These are phyloP conservation scores for Elongisporangium prolatum DNA, from an alignment of 352 stramenopile species.

Conservation along the genomic window DNA sequence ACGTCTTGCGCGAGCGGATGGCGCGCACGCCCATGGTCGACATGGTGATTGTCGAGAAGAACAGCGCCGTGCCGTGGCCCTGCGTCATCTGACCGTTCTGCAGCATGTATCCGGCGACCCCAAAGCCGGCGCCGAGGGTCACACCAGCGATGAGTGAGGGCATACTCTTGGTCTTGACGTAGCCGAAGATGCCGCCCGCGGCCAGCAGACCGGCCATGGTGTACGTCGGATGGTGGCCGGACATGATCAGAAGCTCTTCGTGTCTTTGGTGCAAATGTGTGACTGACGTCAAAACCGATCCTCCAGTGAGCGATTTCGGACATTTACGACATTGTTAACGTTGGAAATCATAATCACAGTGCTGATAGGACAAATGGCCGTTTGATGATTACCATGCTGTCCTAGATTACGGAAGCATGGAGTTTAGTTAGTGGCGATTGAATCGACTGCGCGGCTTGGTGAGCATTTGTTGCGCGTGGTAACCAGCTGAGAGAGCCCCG, in stretches of 20 bases:
- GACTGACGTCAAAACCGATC: neutral
- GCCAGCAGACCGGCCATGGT: slow-evolving; percentile 72
- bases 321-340: slow-evolving; percentile 1
- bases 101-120: slow-evolving; percentile 72
- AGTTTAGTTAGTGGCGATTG: slow-evolving; percentile 20
- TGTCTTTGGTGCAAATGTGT: neutral
- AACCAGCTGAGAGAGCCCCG: slow-evolving; percentile 54
- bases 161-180: slow-evolving; percentile 75
- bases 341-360: neutral
- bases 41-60: slow-evolving; percentile 84
- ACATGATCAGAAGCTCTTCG: slow-evolving; percentile 1
- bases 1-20: slow-evolving; percentile 60
- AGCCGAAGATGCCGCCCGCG: slow-evolving; percentile 71
- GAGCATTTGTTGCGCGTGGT: slow-evolving; percentile 64
- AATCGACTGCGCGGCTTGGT: slow-evolving; percentile 36
- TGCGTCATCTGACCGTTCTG: slow-evolving; percentile 78
- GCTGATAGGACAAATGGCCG: neutral
- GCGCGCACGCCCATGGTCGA: slow-evolving; percentile 80
- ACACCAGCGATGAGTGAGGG: slow-evolving; percentile 79
- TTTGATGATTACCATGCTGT: neutral
- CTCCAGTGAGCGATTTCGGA: neutral
- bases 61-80: slow-evolving; percentile 74
- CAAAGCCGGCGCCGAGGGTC: slow-evolving; percentile 76
- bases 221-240: slow-evolving; percentile 71
- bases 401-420: slow-evolving; percentile 19